Evolutionary conservation across 192 early-diverging fungal species (phyloP).

Genomic region (Coemansia interrupta): DNA sequence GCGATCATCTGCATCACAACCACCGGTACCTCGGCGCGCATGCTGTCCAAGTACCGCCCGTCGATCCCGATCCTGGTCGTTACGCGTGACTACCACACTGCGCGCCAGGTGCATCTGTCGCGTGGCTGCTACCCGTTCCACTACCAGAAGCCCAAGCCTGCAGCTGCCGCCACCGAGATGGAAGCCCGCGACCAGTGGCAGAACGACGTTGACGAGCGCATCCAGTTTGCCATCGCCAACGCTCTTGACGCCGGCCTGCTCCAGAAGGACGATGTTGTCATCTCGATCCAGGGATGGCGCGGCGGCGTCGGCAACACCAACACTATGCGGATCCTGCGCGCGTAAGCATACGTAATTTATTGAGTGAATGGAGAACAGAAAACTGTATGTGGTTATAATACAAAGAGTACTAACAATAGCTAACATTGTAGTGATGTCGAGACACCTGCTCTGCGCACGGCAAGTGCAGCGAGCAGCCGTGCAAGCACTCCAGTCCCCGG

Average conservation of each 20-base stretch:
- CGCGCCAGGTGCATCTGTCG: slow-evolving; percentile 72
- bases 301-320: slow-evolving; percentile 79
- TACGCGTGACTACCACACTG: slow-evolving; percentile 72
- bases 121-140: slow-evolving; percentile 80
- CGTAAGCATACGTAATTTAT: slow-evolving; percentile 38
- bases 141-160: slow-evolving; percentile 55
- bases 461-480: slow-evolving; percentile 24
- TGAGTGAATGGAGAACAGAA: not conserved
- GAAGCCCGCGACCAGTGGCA: slow-evolving; percentile 67
- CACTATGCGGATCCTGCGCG: slow-evolving; percentile 73
- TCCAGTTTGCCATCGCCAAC: slow-evolving; percentile 74
- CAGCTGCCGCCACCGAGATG: slow-evolving; percentile 38
- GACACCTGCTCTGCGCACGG: slow-evolving; percentile 11
- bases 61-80: slow-evolving; percentile 88
- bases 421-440: slow-evolving; percentile 24
- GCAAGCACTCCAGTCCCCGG: slow-evolving; percentile 23
- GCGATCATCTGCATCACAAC: slow-evolving; percentile 89
- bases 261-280: slow-evolving; percentile 63
- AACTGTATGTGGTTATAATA: not conserved
- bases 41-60: slow-evolving; percentile 93
- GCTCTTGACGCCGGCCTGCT: slow-evolving; percentile 66
- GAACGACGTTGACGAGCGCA: slow-evolving; percentile 74
- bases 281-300: slow-evolving; percentile 77
- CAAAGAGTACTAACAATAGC: not conserved
- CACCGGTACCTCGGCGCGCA: slow-evolving; percentile 81